Conservation (phyloP, 371 early-diverging fungal genomes). For the Dinochytrium kinnereticum region DNA sequence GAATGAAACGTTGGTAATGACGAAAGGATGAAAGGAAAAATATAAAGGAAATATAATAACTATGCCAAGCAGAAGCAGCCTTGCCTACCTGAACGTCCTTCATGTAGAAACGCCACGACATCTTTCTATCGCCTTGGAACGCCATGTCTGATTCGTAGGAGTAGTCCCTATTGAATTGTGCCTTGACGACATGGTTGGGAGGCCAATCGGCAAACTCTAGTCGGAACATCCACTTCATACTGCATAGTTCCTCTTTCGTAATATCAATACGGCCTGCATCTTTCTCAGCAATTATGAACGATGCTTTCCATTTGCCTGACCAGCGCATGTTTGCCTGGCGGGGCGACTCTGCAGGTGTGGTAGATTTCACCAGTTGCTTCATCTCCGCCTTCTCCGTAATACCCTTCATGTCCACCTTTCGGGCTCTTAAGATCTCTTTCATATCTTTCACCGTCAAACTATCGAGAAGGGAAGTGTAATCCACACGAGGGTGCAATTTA, state of each 20-base stretch:
- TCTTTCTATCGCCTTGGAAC: background rate
- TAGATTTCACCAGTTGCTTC: background rate
- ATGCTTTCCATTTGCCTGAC: conserved; percentile 9
- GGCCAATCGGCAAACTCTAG: background rate
- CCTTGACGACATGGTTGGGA: background rate
- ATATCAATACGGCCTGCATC: background rate
- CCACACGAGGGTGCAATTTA: conserved; percentile 9
- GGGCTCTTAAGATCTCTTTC: background rate
- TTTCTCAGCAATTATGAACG: conserved; percentile 4
- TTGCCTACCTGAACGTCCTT: conserved; percentile 14
- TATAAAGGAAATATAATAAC: too few relatives aligned
- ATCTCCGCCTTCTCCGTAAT: conserved; percentile 8
- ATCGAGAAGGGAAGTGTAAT: conserved; percentile 15
- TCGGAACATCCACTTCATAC: background rate
- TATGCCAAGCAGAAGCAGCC: too few relatives aligned
- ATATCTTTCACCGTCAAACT: conserved; percentile 9
- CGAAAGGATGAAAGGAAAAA: background rate
- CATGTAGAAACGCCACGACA: conserved; percentile 12
- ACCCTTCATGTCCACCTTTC: conserved; percentile 5
- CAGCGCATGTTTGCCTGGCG: background rate
- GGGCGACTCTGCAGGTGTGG: background rate
- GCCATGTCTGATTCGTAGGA: background rate
- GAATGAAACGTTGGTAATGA: background rate
- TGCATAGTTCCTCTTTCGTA: conserved; percentile 14
- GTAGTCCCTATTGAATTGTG: conserved; percentile 11